phyloP scores from a whole-genome alignment of 1,284 basidiomycete species.

The Chalciporus sp. region DNA sequence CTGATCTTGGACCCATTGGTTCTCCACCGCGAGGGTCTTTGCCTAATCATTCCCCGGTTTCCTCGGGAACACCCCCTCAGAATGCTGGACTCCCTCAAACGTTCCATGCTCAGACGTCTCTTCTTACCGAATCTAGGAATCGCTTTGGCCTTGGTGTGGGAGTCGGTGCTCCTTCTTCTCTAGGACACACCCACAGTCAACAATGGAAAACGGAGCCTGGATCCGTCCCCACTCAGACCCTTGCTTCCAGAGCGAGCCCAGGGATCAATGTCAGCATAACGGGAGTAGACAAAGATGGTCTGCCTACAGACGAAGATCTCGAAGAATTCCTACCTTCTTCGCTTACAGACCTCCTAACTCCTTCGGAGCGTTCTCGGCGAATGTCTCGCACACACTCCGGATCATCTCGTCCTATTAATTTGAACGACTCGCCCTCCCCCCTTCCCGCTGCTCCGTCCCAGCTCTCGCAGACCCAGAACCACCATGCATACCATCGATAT shows the following conservation, averaged over 20 bases:
- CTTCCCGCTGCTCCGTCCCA: slow-evolving; percentile 10
- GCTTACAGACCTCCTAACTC: slow-evolving; percentile 84
- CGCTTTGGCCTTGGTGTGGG: slow-evolving; percentile 26
- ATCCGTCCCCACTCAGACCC: slow-evolving; percentile 21
- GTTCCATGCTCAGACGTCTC: slow-evolving; percentile 37
- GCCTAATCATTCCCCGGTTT: slow-evolving; percentile 53
- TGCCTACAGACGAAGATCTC: slow-evolving; percentile 72
- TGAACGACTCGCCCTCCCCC: slow-evolving; percentile 26
- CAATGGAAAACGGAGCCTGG: slow-evolving; percentile 33
- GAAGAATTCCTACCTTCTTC: slow-evolving; percentile 89
- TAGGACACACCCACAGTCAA: slow-evolving; percentile 42
- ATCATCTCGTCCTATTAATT: slow-evolving; percentile 34
- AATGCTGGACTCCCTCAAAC: slow-evolving; percentile 47
- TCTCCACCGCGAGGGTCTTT: slow-evolving; percentile 61
- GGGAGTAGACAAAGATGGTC: slow-evolving; percentile 36
- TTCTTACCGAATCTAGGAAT: slow-evolving; percentile 39
- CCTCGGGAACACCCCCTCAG: slow-evolving; percentile 72
- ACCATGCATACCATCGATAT: slow-evolving; percentile 63
- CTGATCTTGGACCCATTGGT: slow-evolving; percentile 78
- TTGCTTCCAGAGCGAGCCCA: slow-evolving; percentile 10
- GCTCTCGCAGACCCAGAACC: slow-evolving; percentile 24
- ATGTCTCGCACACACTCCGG: slow-evolving; percentile 71
- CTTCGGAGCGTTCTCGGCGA: slow-evolving; percentile 76
- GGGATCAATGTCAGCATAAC: slow-evolving; percentile 21
- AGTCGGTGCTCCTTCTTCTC: slow-evolving; percentile 47